Percentiles rank a stretch among this genome's conserved stretches.
Evolutionary conservation across 2,329 filamentous ascomycete species (phyloP).

Genomic region (Diaporthe nobilis): DNA sequence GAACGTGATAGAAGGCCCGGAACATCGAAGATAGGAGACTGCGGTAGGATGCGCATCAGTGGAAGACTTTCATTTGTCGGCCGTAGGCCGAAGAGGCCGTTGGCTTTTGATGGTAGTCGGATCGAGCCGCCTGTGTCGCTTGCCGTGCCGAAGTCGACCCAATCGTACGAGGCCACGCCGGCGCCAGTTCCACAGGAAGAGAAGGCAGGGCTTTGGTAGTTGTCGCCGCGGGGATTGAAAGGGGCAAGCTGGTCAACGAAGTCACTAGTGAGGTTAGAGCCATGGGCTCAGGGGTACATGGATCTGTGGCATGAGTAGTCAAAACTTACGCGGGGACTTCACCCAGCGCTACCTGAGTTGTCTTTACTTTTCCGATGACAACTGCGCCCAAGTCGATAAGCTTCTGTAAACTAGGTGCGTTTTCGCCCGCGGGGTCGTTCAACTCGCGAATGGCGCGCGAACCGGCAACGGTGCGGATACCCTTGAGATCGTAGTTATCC

Average conservation of each 20-base stretch:
- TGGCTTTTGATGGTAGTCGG: conserved; percentile 1
- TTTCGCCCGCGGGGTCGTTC: not conserved
- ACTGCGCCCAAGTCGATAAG: conserved; percentile 15
- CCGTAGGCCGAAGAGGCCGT: not conserved
- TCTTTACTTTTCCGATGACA: conserved; percentile 11
- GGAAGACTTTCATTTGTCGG: conserved; percentile 8
- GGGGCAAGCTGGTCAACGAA: conserved; percentile 10
- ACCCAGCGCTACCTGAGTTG: not conserved
- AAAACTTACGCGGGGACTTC: conserved; percentile 9
- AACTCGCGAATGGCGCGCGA: conserved; percentile 5
- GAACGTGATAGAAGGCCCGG: conserved; percentile 7
- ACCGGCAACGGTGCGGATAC: conserved; percentile 1
- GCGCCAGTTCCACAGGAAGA: conserved; percentile 10
- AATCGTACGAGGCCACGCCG: conserved; percentile 9
- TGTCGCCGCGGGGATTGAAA: conserved; percentile 8
- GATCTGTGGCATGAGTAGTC: not conserved
- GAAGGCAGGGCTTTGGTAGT: conserved; percentile 15
- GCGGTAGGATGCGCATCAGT: not conserved
- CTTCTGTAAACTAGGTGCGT: not conserved
- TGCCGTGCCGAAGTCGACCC: conserved; percentile 13
- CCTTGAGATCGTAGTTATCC: conserved; percentile 4
- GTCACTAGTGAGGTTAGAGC: not conserved
- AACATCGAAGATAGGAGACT: conserved; percentile 10
- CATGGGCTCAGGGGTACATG: not conserved
- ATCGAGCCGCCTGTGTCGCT: conserved; percentile 13